Percentiles rank a stretch among this genome's conserved stretches.
phyloP scores from a whole-genome alignment of 768 basidiomycete genomes.

The Lactarius indigo region DNA sequence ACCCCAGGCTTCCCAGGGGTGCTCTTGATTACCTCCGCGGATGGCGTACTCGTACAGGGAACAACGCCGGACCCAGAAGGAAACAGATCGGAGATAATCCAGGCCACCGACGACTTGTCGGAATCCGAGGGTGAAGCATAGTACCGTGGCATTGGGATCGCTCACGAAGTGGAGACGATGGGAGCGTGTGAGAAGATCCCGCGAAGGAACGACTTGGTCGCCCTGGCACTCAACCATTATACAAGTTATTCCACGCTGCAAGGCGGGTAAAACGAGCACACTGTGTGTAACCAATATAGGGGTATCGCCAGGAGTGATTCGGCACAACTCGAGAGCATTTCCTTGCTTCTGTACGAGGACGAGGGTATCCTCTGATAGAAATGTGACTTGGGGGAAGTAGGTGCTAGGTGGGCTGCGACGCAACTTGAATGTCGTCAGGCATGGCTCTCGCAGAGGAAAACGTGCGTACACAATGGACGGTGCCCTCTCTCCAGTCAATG shows the following conservation, averaged over 20 bases:
- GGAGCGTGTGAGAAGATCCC: constrained; percentile 2
- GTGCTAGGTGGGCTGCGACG: constrained; percentile 21
- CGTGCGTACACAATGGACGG: constrained; percentile 7
- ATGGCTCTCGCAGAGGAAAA: neutral
- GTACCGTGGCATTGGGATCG: constrained; percentile 10
- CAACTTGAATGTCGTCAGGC: constrained; percentile 2
- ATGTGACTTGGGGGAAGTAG: constrained; percentile 21
- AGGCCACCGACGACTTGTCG: constrained; percentile 16
- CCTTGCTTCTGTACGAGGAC: constrained; percentile 18
- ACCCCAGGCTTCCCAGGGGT: constrained; percentile 18
- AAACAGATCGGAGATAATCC: constrained; percentile 21
- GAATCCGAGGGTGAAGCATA: constrained; percentile 20
- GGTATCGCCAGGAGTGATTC: constrained; percentile 1
- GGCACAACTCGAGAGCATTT: constrained; percentile 21
- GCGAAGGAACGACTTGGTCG: constrained; percentile 13
- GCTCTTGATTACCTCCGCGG: neutral
- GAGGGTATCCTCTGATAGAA: constrained; percentile 16
- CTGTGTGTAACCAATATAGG: constrained; percentile 14
- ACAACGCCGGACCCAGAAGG: constrained; percentile 19
- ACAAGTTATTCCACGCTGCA: constrained; percentile 16
- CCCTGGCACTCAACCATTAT: constrained; percentile 21
- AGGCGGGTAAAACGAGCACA: constrained; percentile 18
- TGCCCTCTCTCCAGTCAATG: constrained; percentile 20
- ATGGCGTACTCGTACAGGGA: constrained; percentile 10
- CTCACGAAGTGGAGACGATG: constrained; percentile 13